These are phyloP conservation scores for Melanogaster broomeanus DNA, from an alignment of 768 basidiomycete species.

Conservation along the genomic window DNA sequence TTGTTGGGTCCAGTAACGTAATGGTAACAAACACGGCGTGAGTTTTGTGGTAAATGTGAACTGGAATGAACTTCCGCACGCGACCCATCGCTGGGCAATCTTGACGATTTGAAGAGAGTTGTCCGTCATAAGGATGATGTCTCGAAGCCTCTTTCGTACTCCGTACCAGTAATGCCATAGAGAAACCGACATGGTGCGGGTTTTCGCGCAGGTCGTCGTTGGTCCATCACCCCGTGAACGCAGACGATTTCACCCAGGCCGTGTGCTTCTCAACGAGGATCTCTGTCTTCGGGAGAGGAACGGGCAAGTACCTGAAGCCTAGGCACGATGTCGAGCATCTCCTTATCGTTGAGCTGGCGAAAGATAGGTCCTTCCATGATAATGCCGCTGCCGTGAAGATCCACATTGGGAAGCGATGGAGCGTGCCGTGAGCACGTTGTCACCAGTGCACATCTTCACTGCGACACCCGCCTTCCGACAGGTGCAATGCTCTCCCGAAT, in stretches of 20 bases:
- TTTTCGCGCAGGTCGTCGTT: constrained; percentile 95
- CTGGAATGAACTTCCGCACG: constrained; percentile 96
- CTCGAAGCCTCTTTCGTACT: constrained; percentile 97
- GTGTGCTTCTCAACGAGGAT: constrained; percentile 82
- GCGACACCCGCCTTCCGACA: constrained; percentile 88
- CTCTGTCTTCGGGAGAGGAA: constrained; percentile 96
- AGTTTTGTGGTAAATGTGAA: constrained; percentile 95
- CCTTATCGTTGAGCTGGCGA: constrained; percentile 67
- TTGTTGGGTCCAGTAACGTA: constrained; percentile 80
- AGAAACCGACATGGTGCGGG: constrained; percentile 95
- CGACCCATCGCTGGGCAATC: constrained; percentile 99
- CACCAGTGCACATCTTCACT: constrained; percentile 99
- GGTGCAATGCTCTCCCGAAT: constrained; percentile 86
- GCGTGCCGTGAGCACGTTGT: constrained; percentile 93
- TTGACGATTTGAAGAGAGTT: constrained; percentile 95
- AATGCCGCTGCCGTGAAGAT: constrained; percentile 92
- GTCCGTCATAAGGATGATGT: constrained; percentile 98
- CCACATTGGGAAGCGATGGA: constrained; percentile 98
- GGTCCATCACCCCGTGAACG: constrained; percentile 96
- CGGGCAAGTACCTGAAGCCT: constrained; percentile 95
- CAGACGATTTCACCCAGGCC: constrained; percentile 87
- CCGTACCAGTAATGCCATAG: constrained; percentile 95
- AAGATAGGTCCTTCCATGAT: constrained; percentile 99
- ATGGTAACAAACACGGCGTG: constrained; percentile 95
- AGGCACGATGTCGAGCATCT: constrained; percentile 81